These are phyloP conservation scores for Aspergillus novoparasiticus DNA, from an alignment of 2,329 filamentous ascomycete genomes.

Conservation along the genomic window DNA sequence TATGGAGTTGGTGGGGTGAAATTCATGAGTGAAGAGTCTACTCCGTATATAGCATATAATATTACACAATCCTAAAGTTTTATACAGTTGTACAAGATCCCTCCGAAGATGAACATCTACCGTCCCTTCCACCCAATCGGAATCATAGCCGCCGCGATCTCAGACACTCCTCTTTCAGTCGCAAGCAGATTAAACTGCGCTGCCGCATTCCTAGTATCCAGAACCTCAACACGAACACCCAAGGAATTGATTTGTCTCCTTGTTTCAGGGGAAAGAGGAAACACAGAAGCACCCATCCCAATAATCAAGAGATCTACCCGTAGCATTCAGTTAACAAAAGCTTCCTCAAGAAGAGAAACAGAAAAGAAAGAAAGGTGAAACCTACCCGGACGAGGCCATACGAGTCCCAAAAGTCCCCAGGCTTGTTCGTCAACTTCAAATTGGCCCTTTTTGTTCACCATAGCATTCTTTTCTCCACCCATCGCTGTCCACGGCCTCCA, in stretches of 20 bases:
- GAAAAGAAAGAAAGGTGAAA: constrained; percentile 22
- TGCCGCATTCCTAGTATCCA: constrained; percentile 91
- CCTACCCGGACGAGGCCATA: constrained; percentile 89
- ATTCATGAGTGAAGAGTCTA: background rate
- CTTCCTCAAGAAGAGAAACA: background rate
- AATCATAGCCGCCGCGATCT: constrained; percentile 85
- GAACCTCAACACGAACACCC: constrained; percentile 82
- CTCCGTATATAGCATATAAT: background rate
- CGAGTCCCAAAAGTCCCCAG: constrained; percentile 73
- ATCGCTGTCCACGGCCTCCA: constrained; percentile 78
- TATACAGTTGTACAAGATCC: background rate
- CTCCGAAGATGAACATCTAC: constrained; percentile 5
- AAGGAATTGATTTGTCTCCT: constrained; percentile 71
- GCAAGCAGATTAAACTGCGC: constrained; percentile 93
- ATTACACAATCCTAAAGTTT: background rate
- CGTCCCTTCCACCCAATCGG: constrained; percentile 75
- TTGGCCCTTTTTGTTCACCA: constrained; percentile 77
- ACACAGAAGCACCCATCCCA: constrained; percentile 76
- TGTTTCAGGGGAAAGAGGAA: constrained; percentile 75
- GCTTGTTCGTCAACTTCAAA: constrained; percentile 72
- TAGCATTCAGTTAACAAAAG: constrained; percentile 2
- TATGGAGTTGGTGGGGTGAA: too few relatives aligned
- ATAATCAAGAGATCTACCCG: constrained; percentile 63
- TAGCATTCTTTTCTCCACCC: constrained; percentile 42
- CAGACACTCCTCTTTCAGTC: constrained; percentile 84